Conservation (phyloP, 2,329 filamentous ascomycete genomes). For the Sporothrix euskadiensis region DNA sequence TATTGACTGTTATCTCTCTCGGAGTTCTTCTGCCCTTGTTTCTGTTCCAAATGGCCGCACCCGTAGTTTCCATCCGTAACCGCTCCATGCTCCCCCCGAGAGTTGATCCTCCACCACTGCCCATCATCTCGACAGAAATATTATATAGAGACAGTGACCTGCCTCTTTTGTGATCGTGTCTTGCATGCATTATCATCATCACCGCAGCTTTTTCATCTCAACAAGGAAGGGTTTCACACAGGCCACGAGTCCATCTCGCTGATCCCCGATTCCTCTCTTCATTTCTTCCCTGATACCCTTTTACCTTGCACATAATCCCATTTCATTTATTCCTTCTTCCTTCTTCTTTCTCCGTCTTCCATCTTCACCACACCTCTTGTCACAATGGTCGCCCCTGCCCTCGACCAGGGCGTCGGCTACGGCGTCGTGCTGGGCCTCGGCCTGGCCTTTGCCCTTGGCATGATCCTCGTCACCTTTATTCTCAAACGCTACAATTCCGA, state of each 20-base stretch:
- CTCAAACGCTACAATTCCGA: constrained; percentile 54
- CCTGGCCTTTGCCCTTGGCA: constrained; percentile 67
- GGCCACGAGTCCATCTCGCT: neutral
- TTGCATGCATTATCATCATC: constrained; percentile 6
- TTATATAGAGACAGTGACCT: neutral
- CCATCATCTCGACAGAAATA: neutral
- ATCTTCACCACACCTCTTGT: neutral
- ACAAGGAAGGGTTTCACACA: constrained; percentile 8
- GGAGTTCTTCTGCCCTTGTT: neutral
- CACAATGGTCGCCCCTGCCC: constrained; percentile 41
- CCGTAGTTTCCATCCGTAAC: neutral
- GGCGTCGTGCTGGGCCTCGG: constrained; percentile 75
- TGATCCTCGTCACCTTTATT: constrained; percentile 44
- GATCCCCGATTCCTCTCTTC: neutral
- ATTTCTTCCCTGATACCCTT: neutral
- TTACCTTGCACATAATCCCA: neutral
- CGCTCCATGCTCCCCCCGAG: neutral
- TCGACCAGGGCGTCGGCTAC: constrained; percentile 69
- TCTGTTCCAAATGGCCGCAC: neutral
- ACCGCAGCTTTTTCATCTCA: neutral
- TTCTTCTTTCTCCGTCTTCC: neutral
- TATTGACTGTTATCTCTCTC: neutral
- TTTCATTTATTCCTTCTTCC: neutral
- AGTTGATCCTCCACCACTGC: neutral
- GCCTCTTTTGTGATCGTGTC: neutral